Base-by-base conservation (phyloP, 2,329 filamentous ascomycete genomes). In the Rosellinia necatrix region DNA sequence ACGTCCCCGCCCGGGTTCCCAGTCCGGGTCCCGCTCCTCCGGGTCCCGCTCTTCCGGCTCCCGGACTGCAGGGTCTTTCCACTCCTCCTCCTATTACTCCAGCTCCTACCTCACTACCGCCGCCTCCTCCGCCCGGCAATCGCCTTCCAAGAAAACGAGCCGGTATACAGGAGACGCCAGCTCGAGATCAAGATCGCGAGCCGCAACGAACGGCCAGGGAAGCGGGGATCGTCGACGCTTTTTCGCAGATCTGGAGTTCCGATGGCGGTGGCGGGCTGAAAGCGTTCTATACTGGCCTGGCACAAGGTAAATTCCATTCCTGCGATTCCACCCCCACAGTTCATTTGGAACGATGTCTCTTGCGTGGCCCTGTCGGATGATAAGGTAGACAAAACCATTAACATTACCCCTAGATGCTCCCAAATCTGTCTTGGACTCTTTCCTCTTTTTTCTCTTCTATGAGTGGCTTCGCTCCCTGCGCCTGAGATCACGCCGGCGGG, bases 361-460 rank as follows among this genome's bases (percentile, higher is more conserved):
- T n/a, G n/a, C n/a, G n/a, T n/a, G n/a, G n/a, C n/a, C n/a, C n/a
- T n/a, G n/a, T n/a, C n/a, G n/a, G n/a, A n/a, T n/a, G n/a, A 35
- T 15, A 15, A 37, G n/a, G 9, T 7, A 12, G 17, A 5, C 30
- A 34, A 41, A 13, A 27, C 34, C 19, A 17, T 25, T 53, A 6
- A 40, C 27, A 40, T 32, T 9, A 9, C 2, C 19, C 10, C 22
- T 58, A 56, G 87, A 90, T 67, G 83, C 87, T 9, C 79, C 76
- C 66, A 91, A 89, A 71, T 86, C 84, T 21, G 78, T 87, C 19
- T 80, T 84, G 25, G 91, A 94, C 75, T 90, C 88, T 53, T 93
- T 94, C 69, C 78, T 96, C 48, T 96, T 96, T 78, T 96, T 96
- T 75, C 80, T 93, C 15, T 87, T 90, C 56, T 96, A 96, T 74